These are phyloP conservation scores for Xylariaceae sp. DNA, from an alignment of 2,329 filamentous ascomycete species.

Conservation along the genomic window DNA sequence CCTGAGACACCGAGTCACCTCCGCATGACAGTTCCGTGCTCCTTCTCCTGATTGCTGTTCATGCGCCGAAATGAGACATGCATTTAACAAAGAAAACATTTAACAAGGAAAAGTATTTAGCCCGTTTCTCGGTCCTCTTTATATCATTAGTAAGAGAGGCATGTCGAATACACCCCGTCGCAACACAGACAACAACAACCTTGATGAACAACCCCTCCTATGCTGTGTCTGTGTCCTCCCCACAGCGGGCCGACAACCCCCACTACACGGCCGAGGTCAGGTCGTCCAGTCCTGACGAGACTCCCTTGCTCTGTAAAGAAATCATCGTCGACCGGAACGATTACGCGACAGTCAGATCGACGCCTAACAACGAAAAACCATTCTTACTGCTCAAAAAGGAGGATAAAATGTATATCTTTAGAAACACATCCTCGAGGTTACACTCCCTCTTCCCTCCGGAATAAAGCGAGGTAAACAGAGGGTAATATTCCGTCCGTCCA, in stretches of 20 bases:
- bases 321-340: not conserved
- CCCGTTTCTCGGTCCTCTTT: not conserved
- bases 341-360: too few species aligned
- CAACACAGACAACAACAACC: not conserved
- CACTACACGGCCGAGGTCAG: constrained; percentile 9
- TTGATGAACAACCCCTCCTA: not conserved
- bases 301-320: not conserved
- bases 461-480: too few species aligned
- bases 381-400: too few species aligned
- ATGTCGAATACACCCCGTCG: not conserved
- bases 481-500: too few species aligned
- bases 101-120: not conserved
- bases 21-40: not conserved
- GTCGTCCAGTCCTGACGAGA: not conserved
- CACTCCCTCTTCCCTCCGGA: too few species aligned
- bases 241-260: constrained; percentile 20
- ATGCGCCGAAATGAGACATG: not conserved
- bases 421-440: too few species aligned
- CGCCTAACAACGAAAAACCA: too few species aligned
- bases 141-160: not conserved
- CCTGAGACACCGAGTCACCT: constrained; percentile 2
- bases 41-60: not conserved
- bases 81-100: not conserved
- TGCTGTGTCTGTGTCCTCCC: constrained; percentile 1
- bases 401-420: too few species aligned